phyloP scores from a whole-genome alignment of 148 eudicot genomes.

The Hydrangea macrophylla region DNA sequence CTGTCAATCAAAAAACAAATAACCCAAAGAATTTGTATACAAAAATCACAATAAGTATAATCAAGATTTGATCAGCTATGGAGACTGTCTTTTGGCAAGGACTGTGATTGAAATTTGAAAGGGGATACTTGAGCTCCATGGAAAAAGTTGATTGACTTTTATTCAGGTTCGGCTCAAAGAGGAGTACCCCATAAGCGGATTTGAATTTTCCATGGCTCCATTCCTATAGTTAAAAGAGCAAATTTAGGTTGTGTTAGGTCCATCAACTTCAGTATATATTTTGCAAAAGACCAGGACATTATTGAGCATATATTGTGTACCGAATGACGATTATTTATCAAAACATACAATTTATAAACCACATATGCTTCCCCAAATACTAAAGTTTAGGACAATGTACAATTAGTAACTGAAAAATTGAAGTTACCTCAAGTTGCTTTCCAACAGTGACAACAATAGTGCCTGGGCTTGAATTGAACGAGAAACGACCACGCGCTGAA shows the following conservation, averaged over 20 bases:
- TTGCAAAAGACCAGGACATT: background rate
- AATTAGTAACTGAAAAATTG: background rate
- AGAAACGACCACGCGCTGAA: slow-evolving; percentile 40
- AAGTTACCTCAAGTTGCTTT: slow-evolving; percentile 57
- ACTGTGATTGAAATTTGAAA: slow-evolving; percentile 40
- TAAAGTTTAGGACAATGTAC: background rate
- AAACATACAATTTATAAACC: background rate
- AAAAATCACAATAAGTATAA: slow-evolving; percentile 32
- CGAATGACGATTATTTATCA: background rate
- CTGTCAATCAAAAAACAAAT: slow-evolving; percentile 21
- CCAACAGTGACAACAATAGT: slow-evolving; percentile 65
- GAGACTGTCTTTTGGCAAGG: slow-evolving; percentile 43
- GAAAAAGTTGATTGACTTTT: slow-evolving; percentile 45
- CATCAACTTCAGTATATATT: background rate
- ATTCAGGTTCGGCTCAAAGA: slow-evolving; percentile 41
- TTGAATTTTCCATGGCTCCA: slow-evolving; percentile 57
- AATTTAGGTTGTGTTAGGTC: background rate
- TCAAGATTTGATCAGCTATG: slow-evolving; percentile 49
- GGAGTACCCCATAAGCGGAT: slow-evolving; percentile 44
- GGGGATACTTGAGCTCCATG: slow-evolving; percentile 60
- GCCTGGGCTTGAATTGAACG: slow-evolving; percentile 47
- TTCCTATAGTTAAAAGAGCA: slow-evolving; percentile 34
- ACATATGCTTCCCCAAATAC: too few relatives aligned
- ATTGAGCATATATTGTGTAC: background rate
- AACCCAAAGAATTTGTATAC: slow-evolving; percentile 32